phyloP scores from a whole-genome alignment of 345 rosid species.

The Cochlearia excelsa region DNA sequence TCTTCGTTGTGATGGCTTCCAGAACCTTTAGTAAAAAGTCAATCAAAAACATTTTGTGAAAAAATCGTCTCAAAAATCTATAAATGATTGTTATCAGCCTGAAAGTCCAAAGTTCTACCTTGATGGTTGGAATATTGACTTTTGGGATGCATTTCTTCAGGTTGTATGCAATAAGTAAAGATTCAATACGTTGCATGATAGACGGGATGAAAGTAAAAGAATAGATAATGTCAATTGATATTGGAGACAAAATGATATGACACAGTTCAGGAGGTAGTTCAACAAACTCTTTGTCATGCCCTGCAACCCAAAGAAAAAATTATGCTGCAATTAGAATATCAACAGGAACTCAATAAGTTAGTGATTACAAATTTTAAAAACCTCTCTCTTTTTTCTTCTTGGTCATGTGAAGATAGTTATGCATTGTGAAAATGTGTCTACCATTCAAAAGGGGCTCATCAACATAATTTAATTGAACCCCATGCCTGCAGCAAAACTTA shows the following conservation, averaged over 20 bases:
- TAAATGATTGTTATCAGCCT: not conserved
- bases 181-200: conserved; percentile 70
- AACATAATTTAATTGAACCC: conserved; percentile 40
- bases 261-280: conserved; percentile 94
- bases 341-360: conserved; percentile 5
- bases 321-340: not conserved
- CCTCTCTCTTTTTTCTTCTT: conserved; percentile 63
- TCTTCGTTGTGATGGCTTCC: conserved; percentile 85
- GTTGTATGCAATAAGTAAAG: conserved; percentile 68
- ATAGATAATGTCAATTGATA: conserved; percentile 65
- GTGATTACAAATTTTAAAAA: conserved; percentile 18
- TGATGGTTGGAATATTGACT: conserved; percentile 59
- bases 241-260: conserved; percentile 52
- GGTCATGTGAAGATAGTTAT: conserved; percentile 45
- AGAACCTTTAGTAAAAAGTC: conserved; percentile 47
- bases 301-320: conserved; percentile 40
- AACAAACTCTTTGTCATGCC: conserved; percentile 40
- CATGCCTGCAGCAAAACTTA: conserved; percentile 47
- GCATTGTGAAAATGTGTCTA: conserved; percentile 55
- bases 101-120: conserved; percentile 46
- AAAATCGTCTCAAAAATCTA: not conserved
- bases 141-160: conserved; percentile 49
- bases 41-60: conserved; percentile 11
- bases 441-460: conserved; percentile 48
- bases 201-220: conserved; percentile 72